Percentiles rank a stretch among this genome's conserved stretches.
Conservation (phyloP, 2,329 filamentous ascomycete genomes). For the Didymella sp. region DNA sequence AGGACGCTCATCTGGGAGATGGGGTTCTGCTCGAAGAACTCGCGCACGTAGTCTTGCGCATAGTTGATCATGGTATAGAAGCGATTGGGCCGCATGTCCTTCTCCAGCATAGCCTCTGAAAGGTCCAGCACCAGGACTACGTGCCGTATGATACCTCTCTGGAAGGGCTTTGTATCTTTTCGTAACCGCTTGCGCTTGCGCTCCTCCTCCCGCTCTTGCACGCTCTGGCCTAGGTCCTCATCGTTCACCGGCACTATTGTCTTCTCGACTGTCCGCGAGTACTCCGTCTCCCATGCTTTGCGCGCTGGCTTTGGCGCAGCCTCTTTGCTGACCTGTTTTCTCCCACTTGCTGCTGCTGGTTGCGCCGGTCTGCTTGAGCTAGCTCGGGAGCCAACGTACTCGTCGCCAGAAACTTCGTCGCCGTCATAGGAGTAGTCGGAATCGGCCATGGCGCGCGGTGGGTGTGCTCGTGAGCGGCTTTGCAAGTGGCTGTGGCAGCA, state of each 20-base stretch:
- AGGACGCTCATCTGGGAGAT: constrained; percentile 94
- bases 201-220: constrained; percentile 79
- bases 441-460: constrained; percentile 65
- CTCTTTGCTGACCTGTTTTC: constrained; percentile 30
- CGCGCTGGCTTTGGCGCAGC: constrained; percentile 51
- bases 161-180: constrained; percentile 92
- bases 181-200: constrained; percentile 81
- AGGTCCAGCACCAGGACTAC: constrained; percentile 90
- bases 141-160: constrained; percentile 97
- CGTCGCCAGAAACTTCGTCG: constrained; percentile 68
- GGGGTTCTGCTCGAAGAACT: constrained; percentile 98
- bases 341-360: constrained; percentile 23
- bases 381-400: constrained; percentile 57
- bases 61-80: constrained; percentile 84
- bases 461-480: constrained; percentile 8
- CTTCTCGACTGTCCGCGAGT: constrained; percentile 65
- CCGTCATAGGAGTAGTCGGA: constrained; percentile 75
- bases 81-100: constrained; percentile 88
- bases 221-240: constrained; percentile 73
- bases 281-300: constrained; percentile 56
- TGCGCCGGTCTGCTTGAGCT: constrained; percentile 37
- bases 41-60: constrained; percentile 84
- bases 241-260: constrained; percentile 64
- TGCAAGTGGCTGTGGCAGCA: not conserved
- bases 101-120: constrained; percentile 91